Evolutionary conservation across 352 stramenopile genomes (phyloP).

Genomic region (Globisporangium perplexum): DNA sequence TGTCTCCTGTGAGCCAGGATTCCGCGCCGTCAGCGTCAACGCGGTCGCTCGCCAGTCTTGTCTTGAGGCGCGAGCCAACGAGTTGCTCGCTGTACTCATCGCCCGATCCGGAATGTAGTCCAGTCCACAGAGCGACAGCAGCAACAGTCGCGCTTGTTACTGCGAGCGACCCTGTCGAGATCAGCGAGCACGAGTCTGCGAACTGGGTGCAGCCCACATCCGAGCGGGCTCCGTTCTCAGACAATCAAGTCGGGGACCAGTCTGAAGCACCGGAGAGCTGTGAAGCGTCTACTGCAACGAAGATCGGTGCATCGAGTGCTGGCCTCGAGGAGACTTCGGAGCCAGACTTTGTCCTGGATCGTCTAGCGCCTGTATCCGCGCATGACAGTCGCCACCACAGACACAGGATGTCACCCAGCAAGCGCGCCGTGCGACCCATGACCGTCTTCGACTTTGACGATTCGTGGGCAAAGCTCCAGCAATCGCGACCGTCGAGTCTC

Average conservation of each 20-base stretch:
- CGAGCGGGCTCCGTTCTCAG: neutral
- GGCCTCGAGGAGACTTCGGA: neutral
- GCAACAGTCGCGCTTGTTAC: neutral
- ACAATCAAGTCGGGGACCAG: neutral
- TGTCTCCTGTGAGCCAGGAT: neutral
- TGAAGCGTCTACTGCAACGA: neutral
- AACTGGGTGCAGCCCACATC: neutral
- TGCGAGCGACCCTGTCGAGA: neutral
- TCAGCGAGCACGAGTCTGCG: neutral
- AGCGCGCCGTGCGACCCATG: slow-evolving; percentile 2
- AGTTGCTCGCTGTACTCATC: neutral
- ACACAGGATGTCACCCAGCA: slow-evolving; percentile 2
- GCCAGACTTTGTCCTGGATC: slow-evolving; percentile 9
- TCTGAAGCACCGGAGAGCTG: neutral
- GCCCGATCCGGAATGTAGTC: neutral
- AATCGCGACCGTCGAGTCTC: slow-evolving; percentile 1
- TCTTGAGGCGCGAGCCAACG: neutral
- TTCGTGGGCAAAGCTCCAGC: slow-evolving; percentile 9
- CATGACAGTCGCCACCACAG: neutral
- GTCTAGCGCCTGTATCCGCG: neutral
- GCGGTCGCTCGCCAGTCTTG: neutral
- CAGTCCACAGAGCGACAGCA: neutral
- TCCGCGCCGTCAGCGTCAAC: neutral
- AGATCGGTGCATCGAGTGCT: neutral
- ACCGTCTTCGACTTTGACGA: slow-evolving; percentile 14